Evolutionary conservation across 208 protist species (phyloP).

Genomic region (Trypanosoma rangeli): DNA sequence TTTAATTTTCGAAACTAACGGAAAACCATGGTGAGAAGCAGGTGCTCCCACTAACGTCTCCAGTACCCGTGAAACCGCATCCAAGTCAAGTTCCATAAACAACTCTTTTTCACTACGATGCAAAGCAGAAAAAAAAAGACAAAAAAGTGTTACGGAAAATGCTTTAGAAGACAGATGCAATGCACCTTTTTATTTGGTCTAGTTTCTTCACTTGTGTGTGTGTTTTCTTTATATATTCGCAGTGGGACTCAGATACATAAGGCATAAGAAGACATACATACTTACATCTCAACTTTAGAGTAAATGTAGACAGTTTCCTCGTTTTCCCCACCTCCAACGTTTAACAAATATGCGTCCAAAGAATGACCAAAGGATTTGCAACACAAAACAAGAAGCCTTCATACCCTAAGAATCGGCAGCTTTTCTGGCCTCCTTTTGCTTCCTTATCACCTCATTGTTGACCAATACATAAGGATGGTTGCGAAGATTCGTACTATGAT

Average conservation of each 20-base stretch:
- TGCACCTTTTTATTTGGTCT: not conserved
- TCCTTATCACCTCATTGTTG: constrained; percentile 48
- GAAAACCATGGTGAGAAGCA: not conserved
- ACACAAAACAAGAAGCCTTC: constrained; percentile 4
- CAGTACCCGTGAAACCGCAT: constrained; percentile 24
- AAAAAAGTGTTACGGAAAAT: not conserved
- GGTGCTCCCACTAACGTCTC: constrained; percentile 15
- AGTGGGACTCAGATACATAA: not conserved
- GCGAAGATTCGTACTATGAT: constrained; percentile 34
- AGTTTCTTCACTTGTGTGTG: too few species aligned
- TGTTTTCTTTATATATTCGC: not conserved
- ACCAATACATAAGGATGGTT: constrained; percentile 60
- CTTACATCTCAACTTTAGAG: not conserved
- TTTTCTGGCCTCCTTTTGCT: constrained; percentile 26
- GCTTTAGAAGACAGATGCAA: not conserved
- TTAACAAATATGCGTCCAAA: not conserved
- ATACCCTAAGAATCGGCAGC: not conserved
- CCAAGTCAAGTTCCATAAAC: constrained; percentile 37
- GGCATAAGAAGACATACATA: constrained; percentile 1
- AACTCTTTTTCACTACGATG: not conserved
- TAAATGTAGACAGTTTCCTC: not conserved
- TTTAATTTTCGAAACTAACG: not conserved
- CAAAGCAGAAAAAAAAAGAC: constrained; percentile 10
- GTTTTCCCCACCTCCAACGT: not conserved
- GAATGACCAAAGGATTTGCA: not conserved